These are phyloP conservation scores for Phytopythium mirpurense DNA, from an alignment of 352 stramenopile genomes.

Conservation along the genomic window DNA sequence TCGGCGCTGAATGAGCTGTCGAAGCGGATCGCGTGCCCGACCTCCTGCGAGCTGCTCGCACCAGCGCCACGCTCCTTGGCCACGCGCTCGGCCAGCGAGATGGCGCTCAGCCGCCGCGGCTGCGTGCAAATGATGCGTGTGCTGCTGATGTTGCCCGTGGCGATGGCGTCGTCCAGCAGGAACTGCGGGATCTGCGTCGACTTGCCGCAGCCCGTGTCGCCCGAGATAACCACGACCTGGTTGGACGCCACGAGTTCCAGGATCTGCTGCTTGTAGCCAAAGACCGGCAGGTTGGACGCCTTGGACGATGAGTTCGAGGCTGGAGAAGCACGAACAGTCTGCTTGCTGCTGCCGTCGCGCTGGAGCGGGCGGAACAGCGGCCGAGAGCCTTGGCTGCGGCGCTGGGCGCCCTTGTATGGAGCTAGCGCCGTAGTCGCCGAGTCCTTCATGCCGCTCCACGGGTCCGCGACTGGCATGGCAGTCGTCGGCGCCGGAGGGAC, in stretches of 20 bases:
- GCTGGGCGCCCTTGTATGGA: neutral
- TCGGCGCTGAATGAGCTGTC: constrained; percentile 73
- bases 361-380: constrained; percentile 46
- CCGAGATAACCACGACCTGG: constrained; percentile 90
- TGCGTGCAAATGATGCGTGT: constrained; percentile 91
- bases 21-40: constrained; percentile 92
- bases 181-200: constrained; percentile 93
- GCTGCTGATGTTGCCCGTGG: constrained; percentile 46
- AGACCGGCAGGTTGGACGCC: constrained; percentile 44
- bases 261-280: constrained; percentile 59
- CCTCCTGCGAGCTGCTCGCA: constrained; percentile 56
- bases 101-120: constrained; percentile 89
- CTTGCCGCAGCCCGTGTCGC: constrained; percentile 94
- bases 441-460: constrained; percentile 22
- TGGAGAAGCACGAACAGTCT: neutral
- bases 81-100: constrained; percentile 87
- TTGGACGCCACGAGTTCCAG: constrained; percentile 58
- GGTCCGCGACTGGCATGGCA: constrained; percentile 8
- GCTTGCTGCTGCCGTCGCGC: constrained; percentile 6
- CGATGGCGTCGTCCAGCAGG: constrained; percentile 81
- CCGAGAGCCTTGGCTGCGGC: constrained; percentile 4
- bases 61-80: constrained; percentile 55
- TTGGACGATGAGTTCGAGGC: neutral
- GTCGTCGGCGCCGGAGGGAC: constrained; percentile 2
- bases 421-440: neutral